Evolutionary conservation across 2,329 filamentous ascomycete species (phyloP).

Genomic region (Sporothrix protearum): DNA sequence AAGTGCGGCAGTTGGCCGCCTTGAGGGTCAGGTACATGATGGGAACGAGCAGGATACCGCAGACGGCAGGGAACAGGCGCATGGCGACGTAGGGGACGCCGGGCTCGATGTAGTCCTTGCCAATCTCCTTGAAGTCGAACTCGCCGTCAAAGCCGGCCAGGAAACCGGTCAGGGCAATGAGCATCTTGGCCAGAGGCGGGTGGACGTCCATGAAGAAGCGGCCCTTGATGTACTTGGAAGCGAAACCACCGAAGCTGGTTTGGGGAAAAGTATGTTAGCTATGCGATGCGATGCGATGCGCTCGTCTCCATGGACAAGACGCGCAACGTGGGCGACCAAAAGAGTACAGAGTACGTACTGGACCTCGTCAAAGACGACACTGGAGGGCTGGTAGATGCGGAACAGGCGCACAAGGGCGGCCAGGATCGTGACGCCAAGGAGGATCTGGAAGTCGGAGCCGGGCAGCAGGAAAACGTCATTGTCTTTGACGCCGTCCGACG

Average conservation of each 20-base stretch:
- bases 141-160: slow-evolving; percentile 90
- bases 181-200: slow-evolving; percentile 90
- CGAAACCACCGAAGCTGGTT: slow-evolving; percentile 94
- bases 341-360: slow-evolving; percentile 78
- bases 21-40: slow-evolving; percentile 94
- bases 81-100: slow-evolving; percentile 96
- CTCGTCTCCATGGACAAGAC: background rate
- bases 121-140: slow-evolving; percentile 99
- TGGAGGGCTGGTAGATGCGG: slow-evolving; percentile 91
- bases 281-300: slow-evolving; percentile 24
- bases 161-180: slow-evolving; percentile 93
- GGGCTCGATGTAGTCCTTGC: slow-evolving; percentile 95
- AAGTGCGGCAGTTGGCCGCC: slow-evolving; percentile 81
- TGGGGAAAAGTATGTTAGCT: slow-evolving; percentile 7
- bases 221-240: slow-evolving; percentile 98
- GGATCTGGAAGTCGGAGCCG: slow-evolving; percentile 73
- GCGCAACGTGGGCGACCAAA: too few relatives aligned
- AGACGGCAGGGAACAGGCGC: slow-evolving; percentile 86
- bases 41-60: slow-evolving; percentile 83
- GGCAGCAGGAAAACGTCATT: slow-evolving; percentile 90
- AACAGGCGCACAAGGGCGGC: slow-evolving; percentile 81
- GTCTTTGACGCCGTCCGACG: slow-evolving; percentile 76
- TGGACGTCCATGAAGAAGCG: slow-evolving; percentile 99
- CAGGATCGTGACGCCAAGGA: slow-evolving; percentile 68
- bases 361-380: slow-evolving; percentile 98